phyloP scores from a whole-genome alignment of 768 basidiomycete genomes.

The Filobasidium floriforme region DNA sequence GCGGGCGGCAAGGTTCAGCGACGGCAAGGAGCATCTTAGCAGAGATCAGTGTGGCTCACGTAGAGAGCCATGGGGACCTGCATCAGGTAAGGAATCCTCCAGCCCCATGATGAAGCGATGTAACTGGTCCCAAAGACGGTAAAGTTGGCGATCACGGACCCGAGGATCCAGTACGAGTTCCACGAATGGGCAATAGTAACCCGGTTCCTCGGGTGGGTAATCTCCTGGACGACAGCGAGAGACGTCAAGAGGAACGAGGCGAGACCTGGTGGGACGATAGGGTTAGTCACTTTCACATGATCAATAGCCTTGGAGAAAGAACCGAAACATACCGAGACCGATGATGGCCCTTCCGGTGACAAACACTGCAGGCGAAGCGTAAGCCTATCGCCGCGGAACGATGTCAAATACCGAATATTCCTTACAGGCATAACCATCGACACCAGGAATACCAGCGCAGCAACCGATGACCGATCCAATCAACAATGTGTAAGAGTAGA shows the following conservation, averaged over 20 bases:
- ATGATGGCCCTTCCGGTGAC: slow-evolving; percentile 40
- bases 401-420: neutral
- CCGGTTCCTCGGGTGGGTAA: slow-evolving; percentile 45
- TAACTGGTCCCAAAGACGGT: slow-evolving; percentile 40
- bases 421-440: slow-evolving; percentile 44
- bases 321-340: slow-evolving; percentile 31
- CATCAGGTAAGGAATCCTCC: slow-evolving; percentile 45
- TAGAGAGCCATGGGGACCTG: slow-evolving; percentile 43
- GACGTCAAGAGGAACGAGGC: slow-evolving; percentile 45
- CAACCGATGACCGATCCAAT: slow-evolving; percentile 44
- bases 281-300: too few relatives aligned
- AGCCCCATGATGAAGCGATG: slow-evolving; percentile 39
- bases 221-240: slow-evolving; percentile 45
- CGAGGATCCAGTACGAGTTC: slow-evolving; percentile 47
- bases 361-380: slow-evolving; percentile 31
- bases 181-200: slow-evolving; percentile 39
- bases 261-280: slow-evolving; percentile 18
- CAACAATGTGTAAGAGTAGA: slow-evolving; percentile 43
- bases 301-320: too few relatives aligned
- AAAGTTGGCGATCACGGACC: slow-evolving; percentile 42
- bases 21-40: too few relatives aligned
- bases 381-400: neutral
- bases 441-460: slow-evolving; percentile 41
- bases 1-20: neutral
- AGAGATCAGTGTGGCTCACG: slow-evolving; percentile 10